Base-by-base conservation (phyloP, 805 yeast genomes). In the Barnettozyma sucrosica region DNA sequence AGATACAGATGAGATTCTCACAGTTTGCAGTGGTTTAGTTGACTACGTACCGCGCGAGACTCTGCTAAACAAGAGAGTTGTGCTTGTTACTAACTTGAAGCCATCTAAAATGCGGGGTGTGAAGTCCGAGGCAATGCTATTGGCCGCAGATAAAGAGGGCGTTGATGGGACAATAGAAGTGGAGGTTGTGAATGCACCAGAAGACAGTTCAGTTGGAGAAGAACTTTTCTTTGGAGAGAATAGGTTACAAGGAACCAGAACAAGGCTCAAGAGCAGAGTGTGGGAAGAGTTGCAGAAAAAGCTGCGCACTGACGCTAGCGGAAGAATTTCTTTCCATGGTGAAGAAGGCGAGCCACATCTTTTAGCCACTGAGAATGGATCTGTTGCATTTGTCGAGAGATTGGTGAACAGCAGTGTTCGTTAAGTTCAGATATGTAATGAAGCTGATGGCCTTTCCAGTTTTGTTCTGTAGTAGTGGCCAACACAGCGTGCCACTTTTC, bases 41-140 rank as follows among this genome's bases (percentile, higher is more conserved):
- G 68, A 69, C 7, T 66, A 58, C 46, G 56, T 80, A 2, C 66
- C 77, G 0, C 52, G 53, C 6, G 71, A 68, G 0, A 53, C 68
- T 21, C 55, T 83, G 55, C 50, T 65, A 4, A 56, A 65, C 25
- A 62, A 66, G 5, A 56, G 65, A 21, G 83, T 81, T 3, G 80
- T 81, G 0, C 66, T 83, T 2, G 67, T 81, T 19, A 70, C 75
- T 6, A 83, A 83, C 55, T 62, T 83, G 61, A 82, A 81, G 54
- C 75, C 81, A 3, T 70, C 80, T 10, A 80, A 80, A 57, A 75
- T 83, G 76, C 66, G 87, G 51, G 88, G 88, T 1, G 72, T 76
- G 19, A 59, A 57, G 36, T 80, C 85, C 2, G 78, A 80, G 52
- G 86, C 84, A 0, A 83, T 83, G 88, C 56, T 83, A 1, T 57